Base-by-base conservation (phyloP, 768 basidiomycete genomes). In the Phylloporus rhodoxanthus region DNA sequence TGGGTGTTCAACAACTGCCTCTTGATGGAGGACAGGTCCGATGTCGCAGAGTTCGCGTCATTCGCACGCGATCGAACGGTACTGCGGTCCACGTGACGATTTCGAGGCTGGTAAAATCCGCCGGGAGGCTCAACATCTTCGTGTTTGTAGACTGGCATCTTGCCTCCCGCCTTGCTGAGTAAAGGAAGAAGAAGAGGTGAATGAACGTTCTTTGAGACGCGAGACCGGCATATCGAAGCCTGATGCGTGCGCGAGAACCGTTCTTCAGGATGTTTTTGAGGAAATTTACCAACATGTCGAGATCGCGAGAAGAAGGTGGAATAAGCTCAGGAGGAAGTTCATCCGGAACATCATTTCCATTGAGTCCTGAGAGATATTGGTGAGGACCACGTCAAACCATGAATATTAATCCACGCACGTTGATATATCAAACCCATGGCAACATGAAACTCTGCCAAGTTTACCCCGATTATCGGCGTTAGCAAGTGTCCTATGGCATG, bases 361-460 rank as follows among this genome's bases (percentile, higher is more conserved):
- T 96, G 20, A 99, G 76, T 38, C 81, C 94, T 98, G 37, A 28
- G 34, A 17, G 10, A 47, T 11, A 25, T 49, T 43, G 9, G 42
- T 45, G 5, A 52, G 36, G 21, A 47, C 14, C 39, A 8, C 6
- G 10, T 33, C 4, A 20, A n/a, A 43, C 20, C 17, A 36, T 19
- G 10, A 41, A 29, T 45, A 15, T 47, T 49, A 19, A 23, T 45
- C 23, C 53, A 80, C 89, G 58, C 71, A 97, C 95, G 79, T 63
- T 96, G 84, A 70, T 93, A 97, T 61, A 99, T 98, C 47, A 98
- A 74, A 45, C 90, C 92, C 95, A 99, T 99, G 0, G 96, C 96
- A 51, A 97, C 89, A 64, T 98, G 92, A 66, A 99, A 99, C 65
- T 98, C 96, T 13, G 90, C 87, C 23, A 95, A 73, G 58, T 96